A percentile compares a stretch with the other conserved stretches of the same genome.
Conservation (phyloP, 225 moss, liverwort and hornwort species). For the Sphagnum contortum region DNA sequence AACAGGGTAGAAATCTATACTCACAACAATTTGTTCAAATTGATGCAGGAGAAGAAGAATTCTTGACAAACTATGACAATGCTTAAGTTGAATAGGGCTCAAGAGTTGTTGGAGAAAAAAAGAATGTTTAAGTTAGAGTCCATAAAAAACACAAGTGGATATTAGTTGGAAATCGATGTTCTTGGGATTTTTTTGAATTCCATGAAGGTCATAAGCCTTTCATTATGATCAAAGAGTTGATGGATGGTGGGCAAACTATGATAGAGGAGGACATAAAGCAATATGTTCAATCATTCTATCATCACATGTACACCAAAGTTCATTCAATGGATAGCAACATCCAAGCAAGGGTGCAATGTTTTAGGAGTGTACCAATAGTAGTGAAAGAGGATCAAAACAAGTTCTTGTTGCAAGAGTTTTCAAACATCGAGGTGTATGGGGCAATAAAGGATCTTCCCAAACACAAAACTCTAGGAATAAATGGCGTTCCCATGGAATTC, state of each 20-base stretch:
- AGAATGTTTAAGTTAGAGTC: neutral
- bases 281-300: neutral
- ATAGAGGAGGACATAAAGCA: neutral
- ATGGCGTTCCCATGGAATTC: neutral
- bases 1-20: no score
- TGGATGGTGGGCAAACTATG: no score
- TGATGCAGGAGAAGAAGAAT: no score
- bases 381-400: neutral
- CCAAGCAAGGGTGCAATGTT: neutral
- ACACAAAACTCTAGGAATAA: neutral
- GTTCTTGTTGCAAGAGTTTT: neutral
- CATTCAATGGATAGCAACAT: neutral
- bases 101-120: no score
- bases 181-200: no score
- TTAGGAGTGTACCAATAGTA: neutral
- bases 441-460: neutral
- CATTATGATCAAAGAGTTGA: no score
- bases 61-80: no score
- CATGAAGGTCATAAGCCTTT: no score
- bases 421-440: neutral
- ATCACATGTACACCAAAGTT: neutral
- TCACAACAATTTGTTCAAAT: no score
- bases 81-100: no score
- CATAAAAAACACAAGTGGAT: no score
- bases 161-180: no score